Conservation (phyloP, 2,329 filamentous ascomycete species). For the Aspergillus versicolor region DNA sequence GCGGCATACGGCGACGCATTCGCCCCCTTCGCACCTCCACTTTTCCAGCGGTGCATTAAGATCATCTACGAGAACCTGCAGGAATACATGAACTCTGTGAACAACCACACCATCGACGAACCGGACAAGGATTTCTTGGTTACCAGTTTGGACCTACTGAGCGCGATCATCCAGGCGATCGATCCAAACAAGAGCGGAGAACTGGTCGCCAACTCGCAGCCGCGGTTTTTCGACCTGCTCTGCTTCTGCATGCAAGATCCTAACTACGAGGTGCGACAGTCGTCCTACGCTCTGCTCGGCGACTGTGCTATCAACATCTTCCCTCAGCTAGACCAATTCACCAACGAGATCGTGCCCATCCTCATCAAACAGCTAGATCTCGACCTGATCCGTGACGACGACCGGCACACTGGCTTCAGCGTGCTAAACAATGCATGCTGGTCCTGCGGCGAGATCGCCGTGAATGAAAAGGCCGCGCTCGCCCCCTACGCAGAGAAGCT, state of each 20-base stretch:
- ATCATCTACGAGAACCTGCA: constrained; percentile 92
- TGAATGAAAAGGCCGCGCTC: constrained; percentile 72
- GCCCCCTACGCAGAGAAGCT: constrained; percentile 74
- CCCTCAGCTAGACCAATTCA: constrained; percentile 70
- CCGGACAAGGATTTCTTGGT: constrained; percentile 97
- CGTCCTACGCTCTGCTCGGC: constrained; percentile 88
- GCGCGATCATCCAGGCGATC: constrained; percentile 88
- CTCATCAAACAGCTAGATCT: constrained; percentile 87
- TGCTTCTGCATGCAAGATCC: constrained; percentile 89
- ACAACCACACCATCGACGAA: constrained; percentile 67
- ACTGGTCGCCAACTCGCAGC: constrained; percentile 72
- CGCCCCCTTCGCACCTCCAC: constrained; percentile 77
- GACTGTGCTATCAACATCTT: constrained; percentile 95
- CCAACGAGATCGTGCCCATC: constrained; percentile 71
- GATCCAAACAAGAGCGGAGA: constrained; percentile 70
- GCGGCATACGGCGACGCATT: constrained; percentile 81
- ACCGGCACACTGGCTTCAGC: constrained; percentile 80
- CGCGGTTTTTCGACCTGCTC: constrained; percentile 85
- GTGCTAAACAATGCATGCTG: constrained; percentile 98
- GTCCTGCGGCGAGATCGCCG: constrained; percentile 89
- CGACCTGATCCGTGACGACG: constrained; percentile 71
- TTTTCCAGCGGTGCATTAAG: constrained; percentile 83
- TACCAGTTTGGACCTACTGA: constrained; percentile 89
- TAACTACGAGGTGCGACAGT: constrained; percentile 91
- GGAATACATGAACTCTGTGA: constrained; percentile 68